A percentile compares a stretch with the other conserved stretches of the same genome.
Conservation (phyloP, 1,284 basidiomycete species). For the Lignosus rhinocerotis region DNA sequence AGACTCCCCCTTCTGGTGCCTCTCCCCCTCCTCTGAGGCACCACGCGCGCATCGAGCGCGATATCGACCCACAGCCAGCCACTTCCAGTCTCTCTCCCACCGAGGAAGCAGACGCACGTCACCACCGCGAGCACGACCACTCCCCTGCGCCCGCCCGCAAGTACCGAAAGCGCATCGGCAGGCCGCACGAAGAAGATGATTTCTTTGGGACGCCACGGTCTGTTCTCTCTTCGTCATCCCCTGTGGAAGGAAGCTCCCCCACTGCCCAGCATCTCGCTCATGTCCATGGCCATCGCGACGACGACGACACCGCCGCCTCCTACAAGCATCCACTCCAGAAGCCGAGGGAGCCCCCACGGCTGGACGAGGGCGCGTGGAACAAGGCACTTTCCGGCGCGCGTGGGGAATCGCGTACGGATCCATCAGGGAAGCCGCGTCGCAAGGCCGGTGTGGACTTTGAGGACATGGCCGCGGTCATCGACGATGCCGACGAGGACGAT, state of each 20-base stretch:
- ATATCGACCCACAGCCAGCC: neutral
- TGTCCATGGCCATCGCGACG: neutral
- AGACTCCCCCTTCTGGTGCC: neutral
- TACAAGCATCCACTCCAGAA: neutral
- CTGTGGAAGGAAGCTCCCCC: conserved; percentile 9
- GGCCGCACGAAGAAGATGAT: conserved; percentile 7
- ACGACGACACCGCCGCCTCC: neutral
- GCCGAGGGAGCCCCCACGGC: conserved; percentile 21
- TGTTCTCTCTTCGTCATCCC: neutral
- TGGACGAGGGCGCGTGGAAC: conserved; percentile 29
- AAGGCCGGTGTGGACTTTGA: conserved; percentile 21
- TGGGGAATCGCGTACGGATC: conserved; percentile 16
- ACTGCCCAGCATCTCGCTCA: conserved; percentile 11
- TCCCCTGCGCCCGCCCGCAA: conserved; percentile 6
- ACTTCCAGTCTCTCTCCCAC: conserved; percentile 17
- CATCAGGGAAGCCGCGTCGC: conserved; percentile 4
- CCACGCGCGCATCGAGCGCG: conserved; percentile 10
- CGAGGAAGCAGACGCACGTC: conserved; percentile 10
- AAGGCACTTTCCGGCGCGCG: conserved; percentile 25
- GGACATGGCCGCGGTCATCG: conserved; percentile 2
- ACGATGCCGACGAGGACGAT: neutral
- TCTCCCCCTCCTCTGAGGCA: conserved; percentile 12
- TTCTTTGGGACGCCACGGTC: conserved; percentile 19
- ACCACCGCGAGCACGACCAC: neutral
- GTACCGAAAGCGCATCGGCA: conserved; percentile 13